Conservation (phyloP, 768 basidiomycete genomes). For the Tubosaeta sp. region DNA sequence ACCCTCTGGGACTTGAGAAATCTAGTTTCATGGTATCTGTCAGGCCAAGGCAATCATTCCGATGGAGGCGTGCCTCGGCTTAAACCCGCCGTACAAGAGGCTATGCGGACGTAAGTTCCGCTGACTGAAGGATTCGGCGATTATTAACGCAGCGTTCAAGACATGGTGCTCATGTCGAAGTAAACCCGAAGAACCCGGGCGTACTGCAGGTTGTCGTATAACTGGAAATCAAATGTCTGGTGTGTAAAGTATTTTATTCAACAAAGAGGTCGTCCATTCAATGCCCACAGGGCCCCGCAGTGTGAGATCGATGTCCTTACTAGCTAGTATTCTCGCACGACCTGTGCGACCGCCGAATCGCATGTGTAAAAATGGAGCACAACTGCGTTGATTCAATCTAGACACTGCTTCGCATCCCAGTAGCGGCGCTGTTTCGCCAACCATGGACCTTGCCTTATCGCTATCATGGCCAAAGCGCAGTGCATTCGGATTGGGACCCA, state of each 20-base stretch:
- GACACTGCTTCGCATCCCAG: no score
- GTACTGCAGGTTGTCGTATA: slow-evolving; percentile 62
- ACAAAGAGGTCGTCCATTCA: no score
- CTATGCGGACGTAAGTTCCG: slow-evolving; percentile 64
- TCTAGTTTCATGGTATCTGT: not conserved
- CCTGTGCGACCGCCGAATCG: no score
- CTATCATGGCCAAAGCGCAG: no score
- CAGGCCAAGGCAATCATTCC: slow-evolving; percentile 89
- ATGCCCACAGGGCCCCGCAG: not conserved
- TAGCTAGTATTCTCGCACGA: no score
- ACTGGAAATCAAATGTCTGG: not conserved
- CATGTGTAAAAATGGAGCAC: no score
- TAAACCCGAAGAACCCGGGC: slow-evolving; percentile 79
- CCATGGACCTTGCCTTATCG: no score
- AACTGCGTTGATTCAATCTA: no score
- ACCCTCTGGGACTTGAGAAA: not conserved
- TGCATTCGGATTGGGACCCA: no score
- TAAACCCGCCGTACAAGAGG: slow-evolving; percentile 83
- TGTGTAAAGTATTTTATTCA: not conserved
- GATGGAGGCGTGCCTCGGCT: slow-evolving; percentile 70
- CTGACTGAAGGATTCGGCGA: not conserved
- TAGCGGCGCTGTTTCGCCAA: no score
- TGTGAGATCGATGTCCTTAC: no score
- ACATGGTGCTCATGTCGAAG: slow-evolving; percentile 60
- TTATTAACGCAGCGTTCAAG: slow-evolving; percentile 35